Base-by-base conservation (phyloP, 495 filamentous ascomycete genomes). In the Xylaria curta region DNA sequence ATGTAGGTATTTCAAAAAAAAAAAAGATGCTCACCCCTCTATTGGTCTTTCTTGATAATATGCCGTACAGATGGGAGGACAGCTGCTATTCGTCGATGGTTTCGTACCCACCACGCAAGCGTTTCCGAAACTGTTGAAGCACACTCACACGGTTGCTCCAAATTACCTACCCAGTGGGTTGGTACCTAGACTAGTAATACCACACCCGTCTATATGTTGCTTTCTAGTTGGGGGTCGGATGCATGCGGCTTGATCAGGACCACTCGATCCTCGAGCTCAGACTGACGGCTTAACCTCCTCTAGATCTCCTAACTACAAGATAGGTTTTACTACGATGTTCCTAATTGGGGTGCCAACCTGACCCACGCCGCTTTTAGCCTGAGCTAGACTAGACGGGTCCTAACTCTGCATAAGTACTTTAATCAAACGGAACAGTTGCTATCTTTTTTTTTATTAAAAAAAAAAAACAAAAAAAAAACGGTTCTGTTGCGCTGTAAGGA, bases 1-100 rank as follows among this genome's bases (percentile, higher is more conserved):
- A 53, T 60, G 53, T n/a, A n/a, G n/a, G n/a, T 63, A 63, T 59
- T 68, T 68, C 21, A 46, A 68, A 47, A 33, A 46, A 68, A 47
- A 68, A n/a, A 31, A 31, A 31, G 53, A 46, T 60, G 66, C 40
- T 33, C 53, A 15, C 51, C 36, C 65, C 17, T 47, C 46, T 26
- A 8, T 42, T 21, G 12, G 40, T 53, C 64, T n/a, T 54, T 33
- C 6, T 53, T 10, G 17, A 60, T 60, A 38, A 33, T 56, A 53
- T n/a, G 13, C 21, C 28, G 40, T n/a, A 68, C 59, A 47, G 42
- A 64, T 28, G 59, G 46, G n/a, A 51, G 68, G 54, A 63, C 47
- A 44, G 21, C 51, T 46, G 36, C 38, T 13, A 70, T 70, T 70
- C 59, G 68, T 9, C 47, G 36, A 70, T 62, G n/a, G 31, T 31